Evolutionary conservation across 306 rosid genomes (phyloP), one percentile per base, ranked within the genome.

Genomic region (Rosa multiflora): DNA sequence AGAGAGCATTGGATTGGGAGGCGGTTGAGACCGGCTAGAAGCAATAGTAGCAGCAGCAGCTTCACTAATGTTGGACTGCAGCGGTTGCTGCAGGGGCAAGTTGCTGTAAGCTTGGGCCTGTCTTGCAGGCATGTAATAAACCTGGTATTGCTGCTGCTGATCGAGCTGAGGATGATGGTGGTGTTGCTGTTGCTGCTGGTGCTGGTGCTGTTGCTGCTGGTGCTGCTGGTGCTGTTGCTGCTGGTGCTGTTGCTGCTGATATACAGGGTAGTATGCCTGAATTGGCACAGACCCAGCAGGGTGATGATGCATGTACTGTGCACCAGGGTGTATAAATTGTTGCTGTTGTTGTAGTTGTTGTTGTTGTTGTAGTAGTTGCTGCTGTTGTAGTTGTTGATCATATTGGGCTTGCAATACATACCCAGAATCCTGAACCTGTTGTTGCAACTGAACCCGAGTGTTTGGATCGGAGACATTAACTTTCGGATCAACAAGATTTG

Each of bases 61-160:
- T 68, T 92, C 99, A 66, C 83, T 87, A 9, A 87, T 52, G 79
- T 88, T 92, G 43, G 91, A 77, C 75, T 90, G 97, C 88, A 90
- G 93, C 55, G 90, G 77, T 79, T 90, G 97, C 89, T 92, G 96
- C 59, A 85, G 59, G 15, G 94, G 76, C 78, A 91, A 52, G 80
- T 87, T 90, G 56, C 26, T 63, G 85, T 94, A 92, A 74, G 91
- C 85, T 81, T 89, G 96, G 14, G 94, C 32, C 76, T 90, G 99
- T 81, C 98, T 91, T 6, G 95, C 82, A 52, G 93, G 93, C 58
- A 92, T 73, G 83, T 92, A 91, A 87, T 91, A 92, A 71, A 92
- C 86, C 40, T 88, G 90, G 76, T 90, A 90, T 79, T 87, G 97
- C 88, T 90, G 96, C 76, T 91, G 80, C 86, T 85, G 96, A 78